A percentile compares a stretch with the other conserved stretches of the same genome.
Evolutionary conservation across 768 basidiomycete species (phyloP).

Genomic region (Mycena pura): DNA sequence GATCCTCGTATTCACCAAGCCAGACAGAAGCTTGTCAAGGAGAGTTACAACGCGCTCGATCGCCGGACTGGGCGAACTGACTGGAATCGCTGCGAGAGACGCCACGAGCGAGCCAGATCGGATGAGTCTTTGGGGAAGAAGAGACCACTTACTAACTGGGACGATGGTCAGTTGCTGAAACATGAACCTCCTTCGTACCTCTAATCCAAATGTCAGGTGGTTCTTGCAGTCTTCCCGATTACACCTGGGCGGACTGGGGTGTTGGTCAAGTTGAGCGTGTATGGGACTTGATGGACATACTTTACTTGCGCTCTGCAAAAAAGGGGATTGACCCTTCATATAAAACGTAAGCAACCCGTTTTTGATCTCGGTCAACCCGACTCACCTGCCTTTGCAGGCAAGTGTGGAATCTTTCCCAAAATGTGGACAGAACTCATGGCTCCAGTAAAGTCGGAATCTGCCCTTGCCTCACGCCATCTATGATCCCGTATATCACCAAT

Average conservation of each 20-base stretch:
- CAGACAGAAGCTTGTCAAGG: constrained; percentile 80
- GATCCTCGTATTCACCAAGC: constrained; percentile 92
- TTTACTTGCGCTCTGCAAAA: constrained; percentile 78
- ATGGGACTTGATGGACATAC: constrained; percentile 95
- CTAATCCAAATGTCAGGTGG: constrained; percentile 58
- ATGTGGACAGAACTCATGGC: constrained; percentile 90
- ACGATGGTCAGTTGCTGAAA: constrained; percentile 65
- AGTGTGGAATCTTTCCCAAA: constrained; percentile 97
- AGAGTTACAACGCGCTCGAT: constrained; percentile 67
- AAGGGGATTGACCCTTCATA: constrained; percentile 85
- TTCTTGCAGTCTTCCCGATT: constrained; percentile 84
- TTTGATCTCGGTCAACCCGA: constrained; percentile 2
- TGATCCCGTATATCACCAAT: constrained; percentile 96
- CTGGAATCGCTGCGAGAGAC: constrained; percentile 92
- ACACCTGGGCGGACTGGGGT: constrained; percentile 95
- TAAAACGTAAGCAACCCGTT: constrained; percentile 72
- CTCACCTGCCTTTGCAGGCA: constrained; percentile 50
- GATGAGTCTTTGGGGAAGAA: constrained; percentile 85
- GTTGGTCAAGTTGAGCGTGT: constrained; percentile 93
- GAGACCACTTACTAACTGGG: constrained; percentile 91
- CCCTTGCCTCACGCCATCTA: constrained; percentile 92
- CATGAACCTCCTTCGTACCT: constrained; percentile 1
- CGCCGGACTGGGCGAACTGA: constrained; percentile 79
- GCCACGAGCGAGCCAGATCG: constrained; percentile 86
- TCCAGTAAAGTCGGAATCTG: constrained; percentile 84